Evolutionary conservation across 2,329 filamentous ascomycete genomes (phyloP), one percentile per base, ranked within the genome.

Genomic region (Xylaria sp.): DNA sequence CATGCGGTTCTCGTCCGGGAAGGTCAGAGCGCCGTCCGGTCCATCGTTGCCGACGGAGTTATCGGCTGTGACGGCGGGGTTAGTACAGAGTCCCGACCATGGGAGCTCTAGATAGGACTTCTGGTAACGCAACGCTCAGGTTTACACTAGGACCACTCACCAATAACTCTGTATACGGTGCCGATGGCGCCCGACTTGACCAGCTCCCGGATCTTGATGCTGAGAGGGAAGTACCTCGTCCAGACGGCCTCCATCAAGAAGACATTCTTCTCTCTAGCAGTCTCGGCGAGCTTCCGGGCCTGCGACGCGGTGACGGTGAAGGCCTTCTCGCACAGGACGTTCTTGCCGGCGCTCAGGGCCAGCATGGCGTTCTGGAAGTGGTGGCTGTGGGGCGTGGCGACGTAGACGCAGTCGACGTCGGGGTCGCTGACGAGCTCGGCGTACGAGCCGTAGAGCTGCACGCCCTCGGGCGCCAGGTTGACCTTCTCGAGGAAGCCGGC

Each of bases 341-440:
- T 85, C 82, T 96, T 97, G 71, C 91, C 90, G 7, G 90, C 90
- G 67, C 91, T 85, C 38, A 97, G 82, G 43, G 88, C 90, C n/a
- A 96, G 84, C 86, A 93, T 91, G 66, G 87, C 85, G 78, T 97
- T 94, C 76, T 96, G 92, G 80, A 93, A 96, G 80, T 97, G 93
- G 76, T 96, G 93, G 70, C 90, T 93, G 79, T 96, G 93, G 15
- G 93, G 93, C 3, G 93, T 96, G 23, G 92, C 92, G 58, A 97
- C 86, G 76, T 96, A 97, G 78, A 97, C 79, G 69, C 96, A 91
- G 75, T 96, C 91, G 67, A 96, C 85, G 70, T 91, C 85, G 6
- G 89, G 80, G 74, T 96, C 91, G 52, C 85, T 84, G 25, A 94
- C 92, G 27, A 97, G 85, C 74, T 93, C 90, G 64, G 88, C 83